Conservation (phyloP, 148 eudicot species). For the Amaranthus hypochondriacus region DNA sequence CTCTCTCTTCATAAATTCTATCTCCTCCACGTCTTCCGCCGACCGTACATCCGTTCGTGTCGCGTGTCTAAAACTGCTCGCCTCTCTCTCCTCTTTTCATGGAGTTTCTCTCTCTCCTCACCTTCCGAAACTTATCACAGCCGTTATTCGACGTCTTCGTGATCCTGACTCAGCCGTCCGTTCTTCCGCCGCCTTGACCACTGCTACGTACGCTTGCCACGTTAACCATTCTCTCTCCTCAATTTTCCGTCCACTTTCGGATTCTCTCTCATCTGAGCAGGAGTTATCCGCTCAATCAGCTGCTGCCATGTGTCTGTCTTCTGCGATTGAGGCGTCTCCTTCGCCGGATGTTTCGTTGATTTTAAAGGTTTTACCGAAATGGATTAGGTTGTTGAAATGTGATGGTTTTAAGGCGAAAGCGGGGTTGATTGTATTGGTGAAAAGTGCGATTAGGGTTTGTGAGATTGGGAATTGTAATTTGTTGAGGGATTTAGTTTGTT, state of each 20-base stretch:
- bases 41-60: conserved; percentile 61
- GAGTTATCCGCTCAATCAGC: conserved; percentile 63
- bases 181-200: conserved; percentile 43
- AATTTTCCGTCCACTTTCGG: conserved; percentile 50
- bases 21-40: conserved; percentile 76
- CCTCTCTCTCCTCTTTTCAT: conserved; percentile 50
- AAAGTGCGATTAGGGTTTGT: conserved; percentile 51
- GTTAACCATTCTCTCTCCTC: conserved; percentile 27
- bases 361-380: conserved; percentile 46
- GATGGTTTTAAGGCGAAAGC: conserved; percentile 74
- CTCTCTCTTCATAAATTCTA: conserved; percentile 60
- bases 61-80: conserved; percentile 56
- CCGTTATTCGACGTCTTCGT: conserved; percentile 61
- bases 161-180: conserved; percentile 74
- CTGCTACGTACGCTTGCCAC: conserved; percentile 30
- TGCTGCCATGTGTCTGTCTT: conserved; percentile 67
- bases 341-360: conserved; percentile 41
- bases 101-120: conserved; percentile 48
- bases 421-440: conserved; percentile 46
- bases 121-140: conserved; percentile 62
- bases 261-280: conserved; percentile 72
- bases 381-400: conserved; percentile 41
- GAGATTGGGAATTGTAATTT: conserved; percentile 38
- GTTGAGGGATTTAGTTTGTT: conserved; percentile 49
- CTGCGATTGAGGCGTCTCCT: conserved; percentile 53